Percentiles rank a stretch among this genome's conserved stretches.
Evolutionary conservation across 495 filamentous ascomycete species (phyloP).

Genomic region (Penicillium roqueforti): DNA sequence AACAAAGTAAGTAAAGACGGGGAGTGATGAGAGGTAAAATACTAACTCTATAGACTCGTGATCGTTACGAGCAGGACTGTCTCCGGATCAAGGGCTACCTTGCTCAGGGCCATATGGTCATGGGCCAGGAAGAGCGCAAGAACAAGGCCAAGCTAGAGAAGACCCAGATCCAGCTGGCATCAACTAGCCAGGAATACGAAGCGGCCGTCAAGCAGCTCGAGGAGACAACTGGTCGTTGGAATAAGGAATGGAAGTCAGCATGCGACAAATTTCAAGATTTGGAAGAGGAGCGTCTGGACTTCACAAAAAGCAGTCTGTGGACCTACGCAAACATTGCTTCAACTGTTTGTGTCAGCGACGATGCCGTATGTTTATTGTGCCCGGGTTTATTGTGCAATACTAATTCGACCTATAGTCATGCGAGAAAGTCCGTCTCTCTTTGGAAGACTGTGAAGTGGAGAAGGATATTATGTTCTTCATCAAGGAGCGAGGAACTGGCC

Average conservation of each 20-base stretch:
- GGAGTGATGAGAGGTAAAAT: background rate
- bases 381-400: slow-evolving; percentile 4
- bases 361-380: slow-evolving; percentile 55
- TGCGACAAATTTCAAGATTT: slow-evolving; percentile 99
- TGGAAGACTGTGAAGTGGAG: slow-evolving; percentile 94
- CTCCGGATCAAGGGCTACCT: slow-evolving; percentile 97
- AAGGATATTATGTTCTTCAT: slow-evolving; percentile 93
- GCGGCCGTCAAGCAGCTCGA: slow-evolving; percentile 87
- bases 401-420: slow-evolving; percentile 58
- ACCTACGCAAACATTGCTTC: slow-evolving; percentile 95
- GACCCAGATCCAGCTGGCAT: slow-evolving; percentile 90
- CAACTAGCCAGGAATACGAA: slow-evolving; percentile 90
- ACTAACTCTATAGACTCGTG: slow-evolving; percentile 62
- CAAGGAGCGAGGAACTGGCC: slow-evolving; percentile 81
- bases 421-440: slow-evolving; percentile 90
- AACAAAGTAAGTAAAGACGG: slow-evolving; percentile 66
- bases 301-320: slow-evolving; percentile 96
- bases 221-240: slow-evolving; percentile 94
- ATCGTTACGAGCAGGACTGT: slow-evolving; percentile 95
- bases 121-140: slow-evolving; percentile 98
- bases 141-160: slow-evolving; percentile 99
- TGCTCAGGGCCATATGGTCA: slow-evolving; percentile 99
- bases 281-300: slow-evolving; percentile 95
- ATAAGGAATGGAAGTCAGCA: slow-evolving; percentile 94
- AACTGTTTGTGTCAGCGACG: slow-evolving; percentile 98